These are phyloP conservation scores for Suillus ampliporus DNA, from an alignment of 768 basidiomycete genomes.

Conservation along the genomic window DNA sequence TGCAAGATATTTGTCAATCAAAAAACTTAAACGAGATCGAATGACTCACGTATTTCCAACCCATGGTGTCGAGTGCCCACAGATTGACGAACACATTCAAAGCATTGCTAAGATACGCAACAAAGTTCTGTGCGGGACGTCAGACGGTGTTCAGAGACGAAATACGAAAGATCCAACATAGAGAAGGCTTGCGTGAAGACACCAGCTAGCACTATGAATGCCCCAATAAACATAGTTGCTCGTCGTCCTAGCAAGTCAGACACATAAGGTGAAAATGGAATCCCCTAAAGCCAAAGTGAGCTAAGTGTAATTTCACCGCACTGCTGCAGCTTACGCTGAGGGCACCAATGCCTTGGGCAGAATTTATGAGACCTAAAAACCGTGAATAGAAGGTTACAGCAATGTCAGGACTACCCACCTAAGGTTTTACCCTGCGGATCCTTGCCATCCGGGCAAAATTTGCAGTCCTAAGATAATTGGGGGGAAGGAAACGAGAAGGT, in stretches of 20 bases:
- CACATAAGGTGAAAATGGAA: constrained; percentile 64
- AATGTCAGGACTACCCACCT: constrained; percentile 39
- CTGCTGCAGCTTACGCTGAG: constrained; percentile 43
- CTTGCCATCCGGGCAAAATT: constrained; percentile 67
- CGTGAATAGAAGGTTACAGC: not conserved
- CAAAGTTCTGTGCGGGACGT: constrained; percentile 53
- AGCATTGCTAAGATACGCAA: constrained; percentile 67
- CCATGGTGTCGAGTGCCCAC: constrained; percentile 60
- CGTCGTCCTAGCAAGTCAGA: constrained; percentile 69
- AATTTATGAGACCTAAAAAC: constrained; percentile 63
- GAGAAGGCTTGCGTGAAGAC: constrained; percentile 60
- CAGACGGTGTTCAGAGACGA: constrained; percentile 2
- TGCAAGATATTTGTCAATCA: not conserved
- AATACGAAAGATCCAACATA: constrained; percentile 40
- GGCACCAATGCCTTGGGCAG: constrained; percentile 66
- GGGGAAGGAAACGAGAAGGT: not conserved
- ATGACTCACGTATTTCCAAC: constrained; percentile 52
- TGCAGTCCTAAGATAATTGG: constrained; percentile 58
- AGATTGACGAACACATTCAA: constrained; percentile 86
- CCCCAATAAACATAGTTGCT: constrained; percentile 62
- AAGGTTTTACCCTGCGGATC: constrained; percentile 56
- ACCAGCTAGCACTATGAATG: constrained; percentile 67
- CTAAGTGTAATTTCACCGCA: not conserved
- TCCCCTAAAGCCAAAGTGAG: constrained; percentile 42
- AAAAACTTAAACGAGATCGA: not conserved